Evolutionary conservation across 2,329 filamentous ascomycete species (phyloP).

Genomic region (Aspergillus aculeatus): DNA sequence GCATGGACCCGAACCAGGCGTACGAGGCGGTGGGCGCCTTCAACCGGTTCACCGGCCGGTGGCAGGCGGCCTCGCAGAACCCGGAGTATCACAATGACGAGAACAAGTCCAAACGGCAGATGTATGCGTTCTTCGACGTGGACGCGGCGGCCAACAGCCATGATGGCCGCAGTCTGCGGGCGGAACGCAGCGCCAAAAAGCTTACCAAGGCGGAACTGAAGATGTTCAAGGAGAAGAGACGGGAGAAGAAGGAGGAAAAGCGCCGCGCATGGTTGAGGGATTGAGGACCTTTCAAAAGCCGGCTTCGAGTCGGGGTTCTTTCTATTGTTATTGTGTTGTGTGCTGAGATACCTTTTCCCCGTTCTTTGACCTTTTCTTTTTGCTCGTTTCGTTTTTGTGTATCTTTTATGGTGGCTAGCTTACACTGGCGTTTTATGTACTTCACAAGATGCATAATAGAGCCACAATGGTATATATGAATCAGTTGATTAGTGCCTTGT

Average conservation of each 20-base stretch:
- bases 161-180: slow-evolving; percentile 85
- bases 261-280: slow-evolving; percentile 85
- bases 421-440: slow-evolving; percentile 11
- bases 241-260: slow-evolving; percentile 91
- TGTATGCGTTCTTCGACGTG: slow-evolving; percentile 94
- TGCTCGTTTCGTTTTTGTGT: slow-evolving; percentile 5
- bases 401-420: background rate
- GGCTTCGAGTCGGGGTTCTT: background rate
- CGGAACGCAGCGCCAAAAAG: slow-evolving; percentile 82
- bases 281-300: slow-evolving; percentile 46
- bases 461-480: background rate
- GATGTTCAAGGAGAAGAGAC: slow-evolving; percentile 85
- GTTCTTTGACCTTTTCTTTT: background rate
- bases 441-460: slow-evolving; percentile 15
- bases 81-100: slow-evolving; percentile 81
- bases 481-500: background rate
- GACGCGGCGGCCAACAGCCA: slow-evolving; percentile 90
- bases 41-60: slow-evolving; percentile 85
- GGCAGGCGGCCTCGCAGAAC: slow-evolving; percentile 66
- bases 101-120: slow-evolving; percentile 80
- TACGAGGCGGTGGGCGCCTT: slow-evolving; percentile 75
- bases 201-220: slow-evolving; percentile 83
- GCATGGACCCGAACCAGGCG: slow-evolving; percentile 45
- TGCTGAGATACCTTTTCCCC: slow-evolving; percentile 14
- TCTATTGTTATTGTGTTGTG: slow-evolving; percentile 9